Evolutionary conservation across 1,284 basidiomycete genomes (phyloP), one percentile per base, ranked within the genome.

Genomic region (Austroboletus novae-zelandiae): DNA sequence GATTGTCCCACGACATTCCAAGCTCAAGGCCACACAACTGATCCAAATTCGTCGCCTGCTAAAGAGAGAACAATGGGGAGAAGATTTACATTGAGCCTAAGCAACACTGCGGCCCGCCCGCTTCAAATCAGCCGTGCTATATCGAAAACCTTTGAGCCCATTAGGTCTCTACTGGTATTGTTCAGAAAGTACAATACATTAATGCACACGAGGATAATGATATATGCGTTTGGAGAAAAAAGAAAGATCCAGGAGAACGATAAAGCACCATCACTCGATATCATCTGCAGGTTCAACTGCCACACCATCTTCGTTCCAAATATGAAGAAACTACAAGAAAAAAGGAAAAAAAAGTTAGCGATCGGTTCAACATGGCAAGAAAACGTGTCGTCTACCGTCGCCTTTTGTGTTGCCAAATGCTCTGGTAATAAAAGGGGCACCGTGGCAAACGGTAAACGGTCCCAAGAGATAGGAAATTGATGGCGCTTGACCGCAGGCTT

Each of bases 301-400:
- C 36, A 87, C 75, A 18, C 89, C 89, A 57, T 91, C 89, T 65
- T 87, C 87, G 52, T 84, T 85, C 89, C 89, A 91, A 47, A 89
- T 79, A 51, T 82, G 79, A 50, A 90, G 71, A 68, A 91, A 89
- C 88, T 91, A 5, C 25, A 27, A 27, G 25, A 27, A 8, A 17
- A 27, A 31, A 27, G 8, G 5, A 27, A 9, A 17, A 29, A 31
- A 47, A 44, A 4, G 50, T 52, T 40, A 55, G 36, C 15, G 6
- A 51, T 14, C 39, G 18, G 36, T 23, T 6, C 13, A 40, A 5
- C 25, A 7, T 27, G 14, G 34, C 18, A 45, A 48, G n/a, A 18
- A 27, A 45, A 35, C 48, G 14, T 47, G 29, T 37, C 9, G 66
- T 77, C 59, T 60, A 90, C 89, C 61, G 69, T 75, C 18, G 69